A percentile compares a stretch with the other conserved stretches of the same genome.
These are phyloP conservation scores for cucumber (Cucumis sativus) DNA, from an alignment of 306 rosid genomes.

Conservation along the genomic window DNA sequence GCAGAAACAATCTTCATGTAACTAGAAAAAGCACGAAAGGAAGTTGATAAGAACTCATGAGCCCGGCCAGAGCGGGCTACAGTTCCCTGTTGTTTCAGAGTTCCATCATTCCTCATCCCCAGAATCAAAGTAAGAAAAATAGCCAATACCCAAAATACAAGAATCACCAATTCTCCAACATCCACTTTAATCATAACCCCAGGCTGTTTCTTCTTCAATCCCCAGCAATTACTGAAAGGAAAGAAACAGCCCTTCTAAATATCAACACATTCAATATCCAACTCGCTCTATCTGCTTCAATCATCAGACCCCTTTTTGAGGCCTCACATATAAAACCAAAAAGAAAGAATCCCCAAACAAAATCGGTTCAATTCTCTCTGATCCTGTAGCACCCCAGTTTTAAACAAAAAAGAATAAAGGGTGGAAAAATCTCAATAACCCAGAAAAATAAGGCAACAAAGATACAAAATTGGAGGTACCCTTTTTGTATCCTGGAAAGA, in stretches of 20 bases:
- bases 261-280: slow-evolving; percentile 24
- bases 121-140: slow-evolving; percentile 32
- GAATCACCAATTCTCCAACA: slow-evolving; percentile 34
- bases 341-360: slow-evolving; percentile 7
- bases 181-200: slow-evolving; percentile 59
- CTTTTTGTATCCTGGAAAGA: background rate
- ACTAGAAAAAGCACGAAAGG: slow-evolving; percentile 75
- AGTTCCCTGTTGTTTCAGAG: slow-evolving; percentile 52
- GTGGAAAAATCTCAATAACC: slow-evolving; percentile 22
- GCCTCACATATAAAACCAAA: slow-evolving; percentile 12
- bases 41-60: slow-evolving; percentile 65
- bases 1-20: slow-evolving; percentile 78
- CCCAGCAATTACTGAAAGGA: slow-evolving; percentile 13
- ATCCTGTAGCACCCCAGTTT: slow-evolving; percentile 14
- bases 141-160: slow-evolving; percentile 29
- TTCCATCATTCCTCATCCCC: slow-evolving; percentile 91
- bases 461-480: background rate
- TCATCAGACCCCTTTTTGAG: background rate
- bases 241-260: slow-evolving; percentile 34
- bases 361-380: slow-evolving; percentile 2
- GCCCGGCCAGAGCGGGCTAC: slow-evolving; percentile 37
- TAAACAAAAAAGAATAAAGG: background rate
- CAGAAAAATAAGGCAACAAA: background rate
- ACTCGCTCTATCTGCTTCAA: slow-evolving; percentile 34
- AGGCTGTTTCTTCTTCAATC: slow-evolving; percentile 31